Evolutionary conservation across 2,329 filamentous ascomycete species (phyloP), one percentile per base, ranked within the genome.

Genomic region (Epichloe brachyelytri): DNA sequence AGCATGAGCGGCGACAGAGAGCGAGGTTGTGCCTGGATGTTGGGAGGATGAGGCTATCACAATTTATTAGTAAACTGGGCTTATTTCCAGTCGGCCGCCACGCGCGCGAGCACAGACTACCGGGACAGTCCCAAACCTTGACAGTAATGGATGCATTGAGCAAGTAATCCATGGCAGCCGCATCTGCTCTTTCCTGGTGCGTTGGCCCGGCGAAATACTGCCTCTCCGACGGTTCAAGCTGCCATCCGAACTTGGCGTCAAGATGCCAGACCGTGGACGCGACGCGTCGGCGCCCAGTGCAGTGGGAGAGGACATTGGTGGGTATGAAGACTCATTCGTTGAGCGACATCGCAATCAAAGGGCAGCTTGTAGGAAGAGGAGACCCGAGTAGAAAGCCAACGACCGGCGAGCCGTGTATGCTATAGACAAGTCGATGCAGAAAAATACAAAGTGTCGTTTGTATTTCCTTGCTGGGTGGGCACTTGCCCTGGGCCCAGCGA

Each of bases 1-100:
- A 86, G 68, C 72, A 83, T 78, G 48, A 84, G 62, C 3, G 80
- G 80, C 47, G 79, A 74, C 48, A 84, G 67, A 22, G 71, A 73
- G 53, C 75, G 73, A 47, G 79, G 76, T 58, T 75, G 77, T 22
- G 72, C 59, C 36, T 73, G 70, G 44, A 77, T 66, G 45, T 73
- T 75, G 12, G 72, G 70, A 10, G 78, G 79, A 59, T 82, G 71
- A 40, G 78, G 73, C 80, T 83, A 51, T 46, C 36, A 7, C 10
- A 4, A 41, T 46, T 19, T 37, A 44, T 19, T 37, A 46, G 54
- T 63, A 43, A 65, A 56, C 46, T 47, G 17, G 43, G n/a, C 26
- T 36, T 41, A 19, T 6, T 39, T 37, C 34, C 20, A 22, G 17
- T n/a, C 19, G 19, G 10, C 34, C 8, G 10, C 34, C 20, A n/a